A percentile compares a stretch with the other conserved stretches of the same genome.
Conservation (phyloP, 2,329 filamentous ascomycete species). For the Aspergillus ustus region DNA sequence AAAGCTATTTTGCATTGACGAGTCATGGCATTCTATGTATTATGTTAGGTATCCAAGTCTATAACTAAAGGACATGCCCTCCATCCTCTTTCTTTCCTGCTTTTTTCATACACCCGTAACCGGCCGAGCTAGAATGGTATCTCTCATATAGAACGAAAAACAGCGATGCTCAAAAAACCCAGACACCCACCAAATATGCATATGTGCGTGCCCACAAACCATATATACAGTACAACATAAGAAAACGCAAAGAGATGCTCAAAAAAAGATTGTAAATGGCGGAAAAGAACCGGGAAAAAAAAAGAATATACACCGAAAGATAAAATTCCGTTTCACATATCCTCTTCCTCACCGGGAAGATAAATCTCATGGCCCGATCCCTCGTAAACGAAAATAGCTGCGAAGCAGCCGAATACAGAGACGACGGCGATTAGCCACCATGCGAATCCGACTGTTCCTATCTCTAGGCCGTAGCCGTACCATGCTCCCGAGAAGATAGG, state of each 20-base stretch:
- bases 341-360: conserved; percentile 45
- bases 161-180: neutral
- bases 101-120: conserved; percentile 15
- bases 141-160: neutral
- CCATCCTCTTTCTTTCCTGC: neutral
- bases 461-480: conserved; percentile 60
- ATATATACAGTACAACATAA: conserved; percentile 18
- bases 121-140: neutral
- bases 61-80: neutral
- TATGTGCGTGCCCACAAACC: conserved; percentile 3
- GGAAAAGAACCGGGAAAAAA: neutral
- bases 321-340: conserved; percentile 20
- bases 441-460: conserved; percentile 59
- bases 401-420: conserved; percentile 61
- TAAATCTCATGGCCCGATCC: conserved; percentile 65
- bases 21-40: conserved; percentile 13
- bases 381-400: conserved; percentile 66
- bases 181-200: conserved; percentile 25
- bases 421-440: conserved; percentile 63
- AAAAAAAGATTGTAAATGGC: neutral
- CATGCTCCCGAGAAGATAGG: conserved; percentile 60
- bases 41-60: conserved; percentile 10
- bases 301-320: neutral
- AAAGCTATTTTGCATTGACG: conserved; percentile 6
- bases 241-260: neutral